A percentile compares a stretch with the other conserved stretches of the same genome.
Conservation (phyloP, 2,329 filamentous ascomycete species). For the Myriosclerotinia scirpicola region DNA sequence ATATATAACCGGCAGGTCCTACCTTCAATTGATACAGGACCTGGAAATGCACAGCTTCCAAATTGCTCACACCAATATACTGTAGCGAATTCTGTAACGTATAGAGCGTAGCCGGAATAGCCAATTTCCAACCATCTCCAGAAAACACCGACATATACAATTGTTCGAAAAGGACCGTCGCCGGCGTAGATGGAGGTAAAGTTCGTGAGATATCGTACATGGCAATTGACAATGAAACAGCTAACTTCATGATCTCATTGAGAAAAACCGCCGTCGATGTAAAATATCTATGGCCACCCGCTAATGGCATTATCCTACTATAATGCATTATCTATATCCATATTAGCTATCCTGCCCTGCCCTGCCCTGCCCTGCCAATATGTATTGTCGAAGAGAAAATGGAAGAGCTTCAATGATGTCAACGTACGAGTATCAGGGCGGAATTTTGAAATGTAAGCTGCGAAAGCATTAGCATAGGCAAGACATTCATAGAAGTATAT, state of each 20-base stretch:
- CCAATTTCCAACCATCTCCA: slow-evolving; percentile 91
- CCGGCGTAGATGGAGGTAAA: slow-evolving; percentile 74
- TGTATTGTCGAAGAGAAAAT: not conserved
- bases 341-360: not conserved
- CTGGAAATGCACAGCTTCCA: slow-evolving; percentile 91
- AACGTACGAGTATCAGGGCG: slow-evolving; percentile 66
- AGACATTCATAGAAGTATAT: slow-evolving; percentile 30
- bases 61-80: slow-evolving; percentile 85
- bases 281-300: slow-evolving; percentile 82
- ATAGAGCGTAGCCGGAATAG: slow-evolving; percentile 83
- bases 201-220: slow-evolving; percentile 82
- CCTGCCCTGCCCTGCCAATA: not conserved
- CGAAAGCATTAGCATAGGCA: slow-evolving; percentile 33
- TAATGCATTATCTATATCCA: slow-evolving; percentile 79
- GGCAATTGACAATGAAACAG: slow-evolving; percentile 80
- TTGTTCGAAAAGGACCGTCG: slow-evolving; percentile 75
- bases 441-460: slow-evolving; percentile 81
- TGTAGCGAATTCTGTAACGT: slow-evolving; percentile 92
- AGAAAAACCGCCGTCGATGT: slow-evolving; percentile 92
- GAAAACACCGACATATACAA: slow-evolving; percentile 81
- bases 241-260: slow-evolving; percentile 88
- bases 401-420: slow-evolving; percentile 9
- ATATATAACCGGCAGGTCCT: slow-evolving; percentile 26
- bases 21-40: slow-evolving; percentile 89
- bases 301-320: slow-evolving; percentile 86